Evolutionary conservation across 192 early-diverging fungal genomes (phyloP).

Genomic region (Coemansia umbellata): DNA sequence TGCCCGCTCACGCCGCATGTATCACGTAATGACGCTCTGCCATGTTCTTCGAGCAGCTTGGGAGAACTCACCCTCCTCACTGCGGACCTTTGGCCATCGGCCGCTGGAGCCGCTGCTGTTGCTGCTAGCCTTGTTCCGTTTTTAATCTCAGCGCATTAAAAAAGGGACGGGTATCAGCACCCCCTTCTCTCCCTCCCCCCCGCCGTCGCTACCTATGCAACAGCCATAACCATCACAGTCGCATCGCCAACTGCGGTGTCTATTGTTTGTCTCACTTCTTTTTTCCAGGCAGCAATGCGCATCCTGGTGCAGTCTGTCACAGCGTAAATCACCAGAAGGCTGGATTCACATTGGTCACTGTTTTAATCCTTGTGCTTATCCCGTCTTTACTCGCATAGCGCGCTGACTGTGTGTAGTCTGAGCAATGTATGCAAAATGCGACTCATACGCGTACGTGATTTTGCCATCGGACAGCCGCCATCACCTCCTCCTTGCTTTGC

Average conservation of each 20-base stretch:
- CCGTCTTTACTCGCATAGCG: neutral
- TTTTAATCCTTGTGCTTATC: neutral
- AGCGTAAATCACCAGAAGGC: neutral
- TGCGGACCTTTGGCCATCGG: too few species aligned
- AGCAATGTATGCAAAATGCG: neutral
- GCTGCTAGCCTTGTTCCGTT: too few species aligned
- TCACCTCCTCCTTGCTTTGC: too few species aligned
- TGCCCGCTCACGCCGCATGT: neutral
- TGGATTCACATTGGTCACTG: neutral
- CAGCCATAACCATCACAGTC: neutral
- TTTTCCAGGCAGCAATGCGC: too few species aligned
- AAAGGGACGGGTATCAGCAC: neutral
- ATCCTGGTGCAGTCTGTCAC: neutral
- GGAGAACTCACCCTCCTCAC: too few species aligned
- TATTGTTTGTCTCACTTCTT: neutral
- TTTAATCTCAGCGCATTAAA: neutral
- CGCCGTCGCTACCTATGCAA: neutral
- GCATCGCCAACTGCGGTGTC: too few species aligned
- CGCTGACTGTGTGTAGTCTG: neutral
- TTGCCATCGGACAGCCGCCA: too few species aligned
- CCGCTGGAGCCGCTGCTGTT: too few species aligned
- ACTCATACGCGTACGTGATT: too few species aligned
- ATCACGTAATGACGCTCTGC: neutral
- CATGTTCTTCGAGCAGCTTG: neutral
- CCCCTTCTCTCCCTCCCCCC: neutral